These are phyloP conservation scores for Aspergillus avenaceus DNA, from an alignment of 495 filamentous ascomycete species.

Conservation along the genomic window DNA sequence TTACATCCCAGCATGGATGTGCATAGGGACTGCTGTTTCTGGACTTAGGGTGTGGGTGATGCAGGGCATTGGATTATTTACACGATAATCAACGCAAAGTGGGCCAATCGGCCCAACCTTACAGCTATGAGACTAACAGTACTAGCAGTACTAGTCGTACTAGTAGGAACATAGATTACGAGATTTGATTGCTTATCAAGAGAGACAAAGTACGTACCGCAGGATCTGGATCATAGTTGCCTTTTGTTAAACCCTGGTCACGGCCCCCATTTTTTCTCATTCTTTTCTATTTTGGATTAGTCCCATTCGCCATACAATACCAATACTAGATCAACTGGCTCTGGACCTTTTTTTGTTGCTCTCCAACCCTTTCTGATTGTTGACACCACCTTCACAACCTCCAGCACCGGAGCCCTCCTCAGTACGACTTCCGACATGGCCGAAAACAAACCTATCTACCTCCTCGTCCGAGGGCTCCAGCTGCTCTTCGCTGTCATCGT, in stretches of 20 bases:
- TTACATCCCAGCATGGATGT: no score
- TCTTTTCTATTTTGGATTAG: background rate
- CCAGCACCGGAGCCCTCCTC: background rate
- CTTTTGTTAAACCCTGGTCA: background rate
- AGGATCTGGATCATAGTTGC: background rate
- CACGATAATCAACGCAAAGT: background rate
- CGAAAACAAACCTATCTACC: conserved; percentile 16
- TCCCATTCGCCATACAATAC: background rate
- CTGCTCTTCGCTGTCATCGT: conserved; percentile 27
- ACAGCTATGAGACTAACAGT: no score
- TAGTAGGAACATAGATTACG: background rate
- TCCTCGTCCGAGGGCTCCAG: conserved; percentile 24
- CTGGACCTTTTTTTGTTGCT: background rate
- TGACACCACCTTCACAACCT: background rate
- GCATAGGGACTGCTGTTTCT: background rate
- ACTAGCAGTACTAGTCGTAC: no score
- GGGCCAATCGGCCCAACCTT: no score
- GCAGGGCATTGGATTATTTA: background rate
- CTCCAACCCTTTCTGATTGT: background rate
- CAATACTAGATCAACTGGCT: background rate
- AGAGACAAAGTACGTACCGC: background rate
- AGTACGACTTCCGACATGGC: conserved; percentile 6
- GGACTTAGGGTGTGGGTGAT: background rate
- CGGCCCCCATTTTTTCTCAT: background rate
- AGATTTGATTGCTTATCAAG: background rate